phyloP scores from a whole-genome alignment of 2,329 filamentous ascomycete genomes.

The Triangularia setosa region DNA sequence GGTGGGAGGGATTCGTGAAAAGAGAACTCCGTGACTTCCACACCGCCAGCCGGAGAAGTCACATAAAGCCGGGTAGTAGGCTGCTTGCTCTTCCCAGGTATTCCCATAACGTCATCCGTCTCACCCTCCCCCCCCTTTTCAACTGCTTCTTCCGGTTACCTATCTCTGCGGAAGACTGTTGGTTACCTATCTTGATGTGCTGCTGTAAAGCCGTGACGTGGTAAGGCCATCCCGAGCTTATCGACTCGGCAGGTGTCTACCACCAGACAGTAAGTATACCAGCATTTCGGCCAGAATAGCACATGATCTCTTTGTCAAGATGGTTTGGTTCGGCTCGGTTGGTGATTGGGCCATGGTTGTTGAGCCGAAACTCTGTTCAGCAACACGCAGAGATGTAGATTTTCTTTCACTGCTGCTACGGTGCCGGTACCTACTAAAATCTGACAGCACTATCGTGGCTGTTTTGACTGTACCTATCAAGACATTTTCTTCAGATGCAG shows the following conservation, averaged over 20 bases:
- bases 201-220: background rate
- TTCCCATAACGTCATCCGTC: background rate
- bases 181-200: background rate
- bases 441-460: background rate
- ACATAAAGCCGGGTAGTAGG: background rate
- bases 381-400: background rate
- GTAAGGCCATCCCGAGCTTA: too few species aligned
- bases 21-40: background rate
- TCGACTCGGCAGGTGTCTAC: too few species aligned
- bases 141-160: background rate
- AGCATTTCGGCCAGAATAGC: too few species aligned
- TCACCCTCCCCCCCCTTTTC: background rate
- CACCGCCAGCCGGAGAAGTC: background rate
- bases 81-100: background rate
- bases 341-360: too few species aligned
- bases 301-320: too few species aligned
- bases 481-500: background rate
- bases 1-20: too few species aligned
- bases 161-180: background rate
- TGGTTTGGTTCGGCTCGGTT: too few species aligned
- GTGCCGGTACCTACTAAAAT: background rate
- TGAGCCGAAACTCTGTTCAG: background rate
- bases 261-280: too few species aligned
- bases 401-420: background rate
- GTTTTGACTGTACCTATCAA: background rate